phyloP scores from a whole-genome alignment of 345 rosid species.

The Eucalyptus fibrosa region DNA sequence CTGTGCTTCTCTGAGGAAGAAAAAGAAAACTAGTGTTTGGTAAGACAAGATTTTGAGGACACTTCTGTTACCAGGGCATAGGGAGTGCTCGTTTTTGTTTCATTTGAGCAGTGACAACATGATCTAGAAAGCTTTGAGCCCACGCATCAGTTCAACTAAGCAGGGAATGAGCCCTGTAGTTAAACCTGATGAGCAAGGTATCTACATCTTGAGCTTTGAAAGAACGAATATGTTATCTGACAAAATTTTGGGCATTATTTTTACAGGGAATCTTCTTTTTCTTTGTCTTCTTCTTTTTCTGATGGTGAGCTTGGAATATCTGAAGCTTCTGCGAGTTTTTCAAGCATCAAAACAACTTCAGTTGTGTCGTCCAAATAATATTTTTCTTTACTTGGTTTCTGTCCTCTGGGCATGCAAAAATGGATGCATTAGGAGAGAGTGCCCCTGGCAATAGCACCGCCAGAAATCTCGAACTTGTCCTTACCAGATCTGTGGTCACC shows the following conservation, averaged over 20 bases:
- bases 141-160: neutral
- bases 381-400: slow-evolving; percentile 93
- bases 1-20: neutral
- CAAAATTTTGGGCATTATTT: neutral
- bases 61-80: neutral
- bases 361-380: slow-evolving; percentile 64
- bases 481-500: slow-evolving; percentile 72
- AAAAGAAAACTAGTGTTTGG: neutral
- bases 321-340: slow-evolving; percentile 52
- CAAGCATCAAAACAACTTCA: slow-evolving; percentile 49
- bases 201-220: neutral
- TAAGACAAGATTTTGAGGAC: neutral
- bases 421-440: slow-evolving; percentile 26
- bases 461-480: slow-evolving; percentile 60
- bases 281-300: neutral
- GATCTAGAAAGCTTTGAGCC: neutral
- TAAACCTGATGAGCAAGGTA: neutral
- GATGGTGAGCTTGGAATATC: slow-evolving; percentile 8
- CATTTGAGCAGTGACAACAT: neutral
- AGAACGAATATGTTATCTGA: neutral
- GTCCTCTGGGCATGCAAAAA: slow-evolving; percentile 85
- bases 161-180: neutral
- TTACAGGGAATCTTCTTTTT: neutral
- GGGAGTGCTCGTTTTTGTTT: neutral
- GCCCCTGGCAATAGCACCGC: slow-evolving; percentile 17